Evolutionary conservation across 176 grass and related monocot species (phyloP), one percentile per base, ranked within the genome.

Genomic region (Eremochloa ophiuroides): DNA sequence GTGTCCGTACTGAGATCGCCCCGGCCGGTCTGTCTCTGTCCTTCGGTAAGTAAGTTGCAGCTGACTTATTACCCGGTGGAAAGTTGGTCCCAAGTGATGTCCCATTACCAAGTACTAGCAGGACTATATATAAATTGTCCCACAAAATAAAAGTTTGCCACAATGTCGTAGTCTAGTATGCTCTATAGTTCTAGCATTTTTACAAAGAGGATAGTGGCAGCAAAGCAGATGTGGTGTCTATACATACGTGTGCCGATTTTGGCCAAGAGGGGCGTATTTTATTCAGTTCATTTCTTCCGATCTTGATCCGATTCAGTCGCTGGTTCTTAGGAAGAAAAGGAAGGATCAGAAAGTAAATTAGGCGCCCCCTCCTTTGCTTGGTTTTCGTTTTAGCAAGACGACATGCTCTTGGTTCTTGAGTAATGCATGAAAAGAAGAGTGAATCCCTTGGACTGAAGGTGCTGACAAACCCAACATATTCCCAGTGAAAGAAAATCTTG

Each of bases 1-100:
- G 71, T 85, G 72, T 46, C 35, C 70, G 72, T 85, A 65, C 82
- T 81, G 34, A 64, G 77, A 85, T 85, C 55, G 59, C 81, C 68
- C 68, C 17, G 33, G 62, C 48, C 33, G 14, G 20, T n/a, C 2
- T 56, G 22, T 56, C 8, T 56, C 8, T 28, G 74, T 78, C 66
- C 73, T 87, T 63, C 22, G 72, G 72, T 60, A 27, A 62, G 64
- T 68, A 69, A 30, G 23, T 41, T 66, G 41, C 66, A 38, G 63
- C 62, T 69, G 51, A 51, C 85, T 62, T 77, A 44, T 62, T 75
- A 33, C 70, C 33, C 53, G 10, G 8, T 80, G 48, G 66, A 76
- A 75, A 75, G 33, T 71, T 69, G 70, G 61, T 44, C 27, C 26
- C 64, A 66, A 85, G 46, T 73, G 80, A 73, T 81, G 48, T 62